Conservation (phyloP, 495 filamentous ascomycete species). For the Aspergillus mulundensis region DNA sequence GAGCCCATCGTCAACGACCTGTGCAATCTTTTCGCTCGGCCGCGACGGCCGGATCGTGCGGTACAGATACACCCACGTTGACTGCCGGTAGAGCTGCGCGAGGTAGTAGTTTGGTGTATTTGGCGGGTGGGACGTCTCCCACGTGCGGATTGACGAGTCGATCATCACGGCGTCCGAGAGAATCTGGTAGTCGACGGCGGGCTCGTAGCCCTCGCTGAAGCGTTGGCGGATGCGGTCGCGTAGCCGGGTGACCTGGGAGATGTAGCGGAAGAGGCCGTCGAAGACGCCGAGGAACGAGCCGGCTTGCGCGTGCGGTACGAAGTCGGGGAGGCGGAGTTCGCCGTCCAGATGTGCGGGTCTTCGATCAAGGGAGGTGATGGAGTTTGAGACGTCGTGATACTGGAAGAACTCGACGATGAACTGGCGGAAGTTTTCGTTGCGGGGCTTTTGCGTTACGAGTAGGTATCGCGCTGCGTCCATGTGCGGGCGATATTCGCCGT, state of each 20-base stretch:
- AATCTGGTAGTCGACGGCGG: conserved; percentile 68
- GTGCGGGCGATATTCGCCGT: conserved; percentile 76
- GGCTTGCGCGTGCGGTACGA: conserved; percentile 68
- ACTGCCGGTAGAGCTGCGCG: conserved; percentile 80
- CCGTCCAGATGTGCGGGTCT: conserved; percentile 52
- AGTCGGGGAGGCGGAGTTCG: conserved; percentile 61
- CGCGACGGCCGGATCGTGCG: conserved; percentile 76
- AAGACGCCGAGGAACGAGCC: conserved; percentile 79
- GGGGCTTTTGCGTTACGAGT: conserved; percentile 55
- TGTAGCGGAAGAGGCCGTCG: conserved; percentile 77
- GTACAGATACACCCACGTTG: conserved; percentile 86
- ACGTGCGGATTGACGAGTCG: conserved; percentile 69
- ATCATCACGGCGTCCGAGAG: conserved; percentile 74
- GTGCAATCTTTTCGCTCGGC: conserved; percentile 61
- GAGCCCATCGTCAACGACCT: conserved; percentile 77
- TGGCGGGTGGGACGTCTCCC: conserved; percentile 66
- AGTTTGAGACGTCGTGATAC: conserved; percentile 81
- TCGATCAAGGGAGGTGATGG: conserved; percentile 66
- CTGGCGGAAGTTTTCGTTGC: conserved; percentile 62
- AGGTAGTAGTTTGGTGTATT: conserved; percentile 72
- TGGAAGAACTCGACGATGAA: conserved; percentile 93
- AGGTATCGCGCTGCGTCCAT: conserved; percentile 72
- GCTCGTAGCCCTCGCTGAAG: conserved; percentile 57
- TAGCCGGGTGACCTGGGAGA: conserved; percentile 75
- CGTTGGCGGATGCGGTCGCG: conserved; percentile 71